phyloP scores from a whole-genome alignment of 768 basidiomycete genomes.

The Dendrothele bispora region DNA sequence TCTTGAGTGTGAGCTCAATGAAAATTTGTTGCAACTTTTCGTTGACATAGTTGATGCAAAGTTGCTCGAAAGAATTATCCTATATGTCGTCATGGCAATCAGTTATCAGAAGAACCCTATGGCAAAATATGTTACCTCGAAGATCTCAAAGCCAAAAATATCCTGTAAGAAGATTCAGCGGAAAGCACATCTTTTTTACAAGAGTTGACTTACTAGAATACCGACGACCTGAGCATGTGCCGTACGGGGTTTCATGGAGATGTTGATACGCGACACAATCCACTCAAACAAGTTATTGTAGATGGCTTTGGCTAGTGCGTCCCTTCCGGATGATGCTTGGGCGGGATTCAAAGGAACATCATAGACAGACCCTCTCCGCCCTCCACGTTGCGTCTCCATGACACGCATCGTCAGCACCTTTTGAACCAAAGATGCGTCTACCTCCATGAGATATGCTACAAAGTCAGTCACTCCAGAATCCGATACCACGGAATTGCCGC shows the following conservation, averaged over 20 bases:
- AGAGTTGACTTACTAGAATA: constrained; percentile 62
- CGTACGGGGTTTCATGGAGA: constrained; percentile 90
- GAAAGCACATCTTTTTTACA: not conserved
- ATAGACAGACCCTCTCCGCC: constrained; percentile 92
- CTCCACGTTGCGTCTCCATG: constrained; percentile 92
- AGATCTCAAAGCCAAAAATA: constrained; percentile 99
- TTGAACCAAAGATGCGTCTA: constrained; percentile 73
- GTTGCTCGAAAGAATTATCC: constrained; percentile 96
- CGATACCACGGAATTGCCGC: constrained; percentile 79
- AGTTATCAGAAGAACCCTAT: not conserved
- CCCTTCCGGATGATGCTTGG: constrained; percentile 85
- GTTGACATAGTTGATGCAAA: constrained; percentile 99
- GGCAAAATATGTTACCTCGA: constrained; percentile 61
- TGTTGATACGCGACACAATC: constrained; percentile 95
- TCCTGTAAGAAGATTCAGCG: constrained; percentile 50
- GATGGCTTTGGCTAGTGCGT: constrained; percentile 92
- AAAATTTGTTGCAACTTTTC: constrained; percentile 99
- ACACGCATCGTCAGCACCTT: constrained; percentile 85
- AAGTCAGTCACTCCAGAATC: constrained; percentile 94
- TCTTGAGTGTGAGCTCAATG: constrained; percentile 97
- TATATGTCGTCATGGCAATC: constrained; percentile 25
- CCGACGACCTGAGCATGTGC: constrained; percentile 83
- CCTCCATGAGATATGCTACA: constrained; percentile 91
- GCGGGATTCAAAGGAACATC: constrained; percentile 93
- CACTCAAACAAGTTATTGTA: constrained; percentile 99